Conservation (phyloP, 2,329 filamentous ascomycete genomes). For the Botryotinia narcissicola region DNA sequence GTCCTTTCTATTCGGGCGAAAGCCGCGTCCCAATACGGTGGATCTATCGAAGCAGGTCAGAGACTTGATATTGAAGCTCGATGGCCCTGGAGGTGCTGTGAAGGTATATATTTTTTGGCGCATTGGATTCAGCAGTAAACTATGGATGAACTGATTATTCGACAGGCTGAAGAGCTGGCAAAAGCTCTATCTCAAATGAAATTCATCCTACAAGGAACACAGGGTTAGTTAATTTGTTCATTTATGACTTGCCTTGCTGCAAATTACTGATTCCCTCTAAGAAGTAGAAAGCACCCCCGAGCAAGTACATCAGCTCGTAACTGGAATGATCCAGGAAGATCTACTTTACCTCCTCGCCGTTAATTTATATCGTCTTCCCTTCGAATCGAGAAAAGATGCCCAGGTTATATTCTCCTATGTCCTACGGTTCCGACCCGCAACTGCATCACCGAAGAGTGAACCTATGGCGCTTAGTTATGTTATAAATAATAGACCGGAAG, state of each 20-base stretch:
- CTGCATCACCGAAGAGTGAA: conserved; percentile 65
- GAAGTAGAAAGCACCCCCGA: conserved; percentile 85
- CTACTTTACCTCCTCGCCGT: conserved; percentile 80
- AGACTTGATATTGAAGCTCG: conserved; percentile 60
- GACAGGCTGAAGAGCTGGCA: conserved; percentile 79
- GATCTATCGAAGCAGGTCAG: conserved; percentile 52
- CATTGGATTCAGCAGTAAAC: conserved; percentile 1
- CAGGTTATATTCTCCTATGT: conserved; percentile 95
- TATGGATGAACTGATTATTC: conserved; percentile 27
- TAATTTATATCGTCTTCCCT: conserved; percentile 81
- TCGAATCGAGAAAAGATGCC: conserved; percentile 93
- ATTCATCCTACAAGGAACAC: conserved; percentile 85
- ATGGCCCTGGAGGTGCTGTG: conserved; percentile 53
- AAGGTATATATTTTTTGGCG: conserved; percentile 47
- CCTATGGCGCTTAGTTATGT: conserved; percentile 87
- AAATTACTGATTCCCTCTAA: conserved; percentile 41
- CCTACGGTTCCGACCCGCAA: conserved; percentile 79
- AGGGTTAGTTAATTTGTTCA: conserved; percentile 55
- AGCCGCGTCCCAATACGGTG: conserved; percentile 59
- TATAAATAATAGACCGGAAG: conserved; percentile 79
- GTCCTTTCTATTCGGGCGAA: conserved; percentile 68
- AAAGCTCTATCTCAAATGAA: conserved; percentile 90
- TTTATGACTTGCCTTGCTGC: not conserved
- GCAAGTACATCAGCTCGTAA: conserved; percentile 82
- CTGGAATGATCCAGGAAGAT: conserved; percentile 83